A percentile compares a stretch with the other conserved stretches of the same genome.
phyloP scores from a whole-genome alignment of 495 filamentous ascomycete species.

The Neurospora sp. region DNA sequence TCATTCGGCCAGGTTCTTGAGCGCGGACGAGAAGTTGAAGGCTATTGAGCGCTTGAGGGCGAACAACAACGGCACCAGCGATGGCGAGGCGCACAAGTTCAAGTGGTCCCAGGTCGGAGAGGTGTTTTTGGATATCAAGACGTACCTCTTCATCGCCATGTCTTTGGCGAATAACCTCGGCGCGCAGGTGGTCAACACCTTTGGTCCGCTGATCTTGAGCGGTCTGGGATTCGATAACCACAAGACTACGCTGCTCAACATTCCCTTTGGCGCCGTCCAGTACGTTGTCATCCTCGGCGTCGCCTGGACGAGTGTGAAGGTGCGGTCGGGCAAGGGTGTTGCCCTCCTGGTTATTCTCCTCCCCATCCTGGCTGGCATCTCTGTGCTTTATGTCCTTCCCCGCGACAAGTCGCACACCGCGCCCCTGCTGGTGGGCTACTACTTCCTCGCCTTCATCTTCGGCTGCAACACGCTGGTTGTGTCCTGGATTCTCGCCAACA shows the following conservation, averaged over 20 bases:
- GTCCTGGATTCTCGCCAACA: conserved; percentile 45
- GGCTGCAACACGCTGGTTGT: conserved; percentile 40
- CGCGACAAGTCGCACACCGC: conserved; percentile 30
- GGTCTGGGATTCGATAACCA: conserved; percentile 50
- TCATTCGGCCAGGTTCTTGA: conserved; percentile 43
- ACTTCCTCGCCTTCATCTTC: conserved; percentile 52
- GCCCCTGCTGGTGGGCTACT: conserved; percentile 47
- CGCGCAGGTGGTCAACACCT: conserved; percentile 48
- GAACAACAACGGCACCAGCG: conserved; percentile 48
- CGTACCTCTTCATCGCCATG: conserved; percentile 40
- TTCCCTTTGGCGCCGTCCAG: conserved; percentile 50
- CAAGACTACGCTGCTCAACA: conserved; percentile 53
- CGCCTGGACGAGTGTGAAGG: conserved; percentile 42
- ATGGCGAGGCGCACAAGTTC: conserved; percentile 23
- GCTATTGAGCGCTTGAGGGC: conserved; percentile 37
- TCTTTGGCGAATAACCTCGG: conserved; percentile 52
- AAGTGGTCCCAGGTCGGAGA: conserved; percentile 37
- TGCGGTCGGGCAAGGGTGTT: conserved; percentile 35
- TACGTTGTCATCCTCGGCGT: conserved; percentile 46
- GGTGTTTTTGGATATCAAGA: conserved; percentile 34
- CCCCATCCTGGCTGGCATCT: conserved; percentile 48
- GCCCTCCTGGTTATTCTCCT: conserved; percentile 41
- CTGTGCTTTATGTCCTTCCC: conserved; percentile 44
- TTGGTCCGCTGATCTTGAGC: conserved; percentile 52
- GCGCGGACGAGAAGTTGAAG: conserved; percentile 34